Evolutionary conservation across 768 basidiomycete species (phyloP), one percentile per base, ranked within the genome.

Genomic region (Kwoniella bestiolae): DNA sequence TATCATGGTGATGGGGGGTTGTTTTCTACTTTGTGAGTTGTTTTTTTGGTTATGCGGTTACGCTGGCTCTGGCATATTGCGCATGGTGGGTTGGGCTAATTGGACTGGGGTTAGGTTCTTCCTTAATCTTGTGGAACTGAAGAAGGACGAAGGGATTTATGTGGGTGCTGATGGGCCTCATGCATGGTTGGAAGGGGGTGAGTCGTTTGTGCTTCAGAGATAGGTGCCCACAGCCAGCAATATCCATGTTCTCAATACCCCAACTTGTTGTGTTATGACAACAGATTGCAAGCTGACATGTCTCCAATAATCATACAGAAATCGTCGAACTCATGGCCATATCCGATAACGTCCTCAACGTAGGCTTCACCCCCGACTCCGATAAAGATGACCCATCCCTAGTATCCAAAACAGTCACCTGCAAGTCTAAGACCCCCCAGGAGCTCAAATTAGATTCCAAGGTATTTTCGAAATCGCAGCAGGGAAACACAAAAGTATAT

Each of bases 241-340:
- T n/a, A n/a, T n/a, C n/a, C n/a, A n/a, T n/a, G n/a, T n/a, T n/a
- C n/a, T n/a, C n/a, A n/a, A n/a, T n/a, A n/a, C n/a, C n/a, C n/a
- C n/a, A n/a, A n/a, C n/a, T n/a, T n/a, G 8, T 25, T 49, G 23
- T 21, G 31, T 11, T 3, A 21, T 26, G 55, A 6, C 18, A n/a
- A 56, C 5, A 5, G 21, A 16, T 26, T 3, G 9, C 32, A 5
- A 8, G 49, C 49, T 60, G 35, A 52, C 32, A 2, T n/a, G 7
- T 53, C 5, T 8, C 51, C 14, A 6, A 53, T 32, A 32, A 34
- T 49, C 58, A 28, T 7, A 31, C 14, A 95, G 94, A 98, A 74
- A 94, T 94, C 81, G 91, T 97, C 76, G 95, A 97, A 78, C 94
- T 92, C 83, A 98, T 98, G 94, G 95, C 95, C 26, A 94, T 94